These are phyloP conservation scores for Gyromitra esculenta DNA, from an alignment of 2,329 filamentous ascomycete genomes.

Conservation along the genomic window DNA sequence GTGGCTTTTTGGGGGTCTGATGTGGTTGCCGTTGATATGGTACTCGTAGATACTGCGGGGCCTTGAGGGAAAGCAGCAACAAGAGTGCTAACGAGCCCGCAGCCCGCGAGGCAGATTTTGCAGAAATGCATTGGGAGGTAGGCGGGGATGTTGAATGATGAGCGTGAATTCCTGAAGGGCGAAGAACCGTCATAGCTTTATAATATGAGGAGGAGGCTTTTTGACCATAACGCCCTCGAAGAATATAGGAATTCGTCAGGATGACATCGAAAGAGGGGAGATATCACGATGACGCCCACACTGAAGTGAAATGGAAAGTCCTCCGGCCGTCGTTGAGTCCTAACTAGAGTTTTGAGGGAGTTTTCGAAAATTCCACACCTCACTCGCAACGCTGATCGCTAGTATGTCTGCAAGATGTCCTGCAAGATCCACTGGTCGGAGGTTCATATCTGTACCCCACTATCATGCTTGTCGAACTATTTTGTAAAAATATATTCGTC, in stretches of 20 bases:
- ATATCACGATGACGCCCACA: constrained; percentile 12
- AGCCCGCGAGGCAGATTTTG: constrained; percentile 27
- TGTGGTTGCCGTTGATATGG: background rate
- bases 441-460: background rate
- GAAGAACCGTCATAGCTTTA: background rate
- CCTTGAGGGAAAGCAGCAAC: constrained; percentile 25
- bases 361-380: background rate
- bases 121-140: constrained; percentile 18
- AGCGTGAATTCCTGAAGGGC: background rate
- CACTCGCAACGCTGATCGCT: background rate
- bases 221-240: background rate
- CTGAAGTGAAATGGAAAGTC: background rate
- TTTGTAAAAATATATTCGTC: background rate
- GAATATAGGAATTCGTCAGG: background rate
- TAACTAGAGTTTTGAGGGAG: background rate
- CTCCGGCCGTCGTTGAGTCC: background rate
- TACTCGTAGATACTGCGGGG: background rate
- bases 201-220: constrained; percentile 7
- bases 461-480: background rate
- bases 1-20: constrained; percentile 33
- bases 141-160: background rate
- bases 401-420: background rate
- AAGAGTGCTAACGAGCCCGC: constrained; percentile 18
- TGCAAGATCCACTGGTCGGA: background rate
- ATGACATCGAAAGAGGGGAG: constrained; percentile 18